Conservation (phyloP, 495 filamentous ascomycete genomes). For the Penicillium paxilli region DNA sequence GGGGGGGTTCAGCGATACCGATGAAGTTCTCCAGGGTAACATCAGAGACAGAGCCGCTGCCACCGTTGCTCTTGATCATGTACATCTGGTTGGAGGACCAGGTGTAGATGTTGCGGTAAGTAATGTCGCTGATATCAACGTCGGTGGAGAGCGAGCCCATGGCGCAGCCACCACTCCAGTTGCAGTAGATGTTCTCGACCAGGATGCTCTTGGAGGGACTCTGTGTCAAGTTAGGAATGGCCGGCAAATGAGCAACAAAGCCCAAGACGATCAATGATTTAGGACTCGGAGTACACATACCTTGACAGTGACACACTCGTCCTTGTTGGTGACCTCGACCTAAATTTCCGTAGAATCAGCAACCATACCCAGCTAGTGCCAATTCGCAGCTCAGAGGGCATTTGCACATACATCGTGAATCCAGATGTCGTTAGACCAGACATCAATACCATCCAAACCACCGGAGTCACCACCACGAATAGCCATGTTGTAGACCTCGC, state of each 20-base stretch:
- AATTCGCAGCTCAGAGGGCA: background rate
- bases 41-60: slow-evolving; percentile 55
- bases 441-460: slow-evolving; percentile 52
- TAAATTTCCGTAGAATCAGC: slow-evolving; percentile 22
- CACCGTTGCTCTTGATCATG: slow-evolving; percentile 63
- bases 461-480: slow-evolving; percentile 50
- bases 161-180: slow-evolving; percentile 55
- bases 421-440: slow-evolving; percentile 51
- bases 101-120: slow-evolving; percentile 54
- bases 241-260: too few species aligned
- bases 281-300: slow-evolving; percentile 15
- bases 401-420: slow-evolving; percentile 46
- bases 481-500: slow-evolving; percentile 55
- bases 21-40: slow-evolving; percentile 58
- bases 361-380: background rate
- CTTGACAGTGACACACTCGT: slow-evolving; percentile 57
- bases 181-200: slow-evolving; percentile 58
- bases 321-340: slow-evolving; percentile 56
- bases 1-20: slow-evolving; percentile 28
- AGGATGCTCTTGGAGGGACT: slow-evolving; percentile 50
- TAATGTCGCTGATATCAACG: slow-evolving; percentile 44
- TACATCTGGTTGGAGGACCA: slow-evolving; percentile 60
- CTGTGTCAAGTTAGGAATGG: slow-evolving; percentile 18
- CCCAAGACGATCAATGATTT: background rate
- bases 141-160: slow-evolving; percentile 48